Percentiles rank a stretch among this genome's conserved stretches.
Evolutionary conservation across 495 filamentous ascomycete species (phyloP).

Genomic region (Hypoxylon trugodes): DNA sequence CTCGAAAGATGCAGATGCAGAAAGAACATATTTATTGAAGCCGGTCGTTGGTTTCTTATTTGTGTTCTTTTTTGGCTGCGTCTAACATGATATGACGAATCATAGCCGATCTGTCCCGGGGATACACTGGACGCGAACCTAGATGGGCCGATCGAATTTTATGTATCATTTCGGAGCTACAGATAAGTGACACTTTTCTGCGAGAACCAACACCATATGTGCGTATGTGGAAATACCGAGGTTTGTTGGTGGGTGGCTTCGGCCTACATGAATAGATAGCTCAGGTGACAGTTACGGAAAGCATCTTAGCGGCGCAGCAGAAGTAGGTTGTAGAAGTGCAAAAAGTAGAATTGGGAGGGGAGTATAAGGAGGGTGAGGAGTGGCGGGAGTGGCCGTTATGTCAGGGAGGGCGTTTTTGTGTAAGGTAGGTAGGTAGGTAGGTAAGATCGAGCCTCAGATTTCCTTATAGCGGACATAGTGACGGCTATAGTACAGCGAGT

Average conservation of each 20-base stretch:
- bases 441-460: constrained; percentile 33
- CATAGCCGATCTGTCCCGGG: constrained; percentile 1
- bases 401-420: constrained; percentile 19
- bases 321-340: too few relatives aligned
- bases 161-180: constrained; percentile 13
- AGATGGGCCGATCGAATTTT: constrained; percentile 15
- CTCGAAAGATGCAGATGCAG: too few relatives aligned
- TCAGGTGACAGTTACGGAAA: constrained; percentile 28
- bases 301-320: constrained; percentile 32
- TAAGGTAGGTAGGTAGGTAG: too few relatives aligned
- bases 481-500: neutral
- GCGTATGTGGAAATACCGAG: constrained; percentile 2
- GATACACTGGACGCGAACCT: neutral
- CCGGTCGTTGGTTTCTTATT: constrained; percentile 15
- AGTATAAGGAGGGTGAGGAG: constrained; percentile 9
- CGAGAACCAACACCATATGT: constrained; percentile 4
- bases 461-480: neutral
- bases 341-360: too few relatives aligned
- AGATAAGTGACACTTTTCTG: too few relatives aligned
- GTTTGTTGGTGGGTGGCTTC: constrained; percentile 7
- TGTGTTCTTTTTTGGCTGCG: neutral
- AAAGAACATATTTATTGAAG: too few relatives aligned
- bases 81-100: neutral
- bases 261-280: neutral
- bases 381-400: constrained; percentile 33